Base-by-base conservation (phyloP, 1,284 basidiomycete species). In the Ustilago crameri region DNA sequence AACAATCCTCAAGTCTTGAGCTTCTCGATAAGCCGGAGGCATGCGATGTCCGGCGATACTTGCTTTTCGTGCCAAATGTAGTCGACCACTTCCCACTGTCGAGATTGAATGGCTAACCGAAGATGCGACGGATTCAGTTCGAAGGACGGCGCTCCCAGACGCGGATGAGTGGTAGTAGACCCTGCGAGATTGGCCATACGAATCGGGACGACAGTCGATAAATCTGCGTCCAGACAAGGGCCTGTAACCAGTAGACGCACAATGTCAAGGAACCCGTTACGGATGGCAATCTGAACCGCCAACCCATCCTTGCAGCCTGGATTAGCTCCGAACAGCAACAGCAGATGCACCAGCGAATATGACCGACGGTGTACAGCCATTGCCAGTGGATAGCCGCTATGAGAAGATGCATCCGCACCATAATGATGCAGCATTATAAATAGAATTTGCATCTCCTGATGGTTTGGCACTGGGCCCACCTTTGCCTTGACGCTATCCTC, bases 331-430 rank as follows among this genome's bases (percentile, higher is more conserved):
- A 58, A 61, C 0, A 56, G 24, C 9, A 74, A 47, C 2, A 74
- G 45, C 3, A 74, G 55, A 20, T 54, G 48, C 0, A 55, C 54
- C 7, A 74, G 51, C 5, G 65, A 32, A 32, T 52, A 61, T 5
- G 65, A 37, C 5, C 51, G 44, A 15, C 46, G 52, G 20, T 74
- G 70, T 0, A 61, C 70, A 12, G 65, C 53, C 70, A 74, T 74
- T 7, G 57, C 70, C 2, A 74, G 51, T 30, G 65, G 57, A 42
- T 41, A 74, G 9, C 70, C 70, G 9, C 54, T 27, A 34, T 74
- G 70, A 2, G 70, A 64, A 20, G 51, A 53, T 2, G 54, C 49
- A 32, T 65, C 58, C 17, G 61, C 60, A n/a, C 42, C 20, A 34
- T 61, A 58, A 5, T 18, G 34, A 2, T 41, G 10, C 10, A 74